Evolutionary conservation across 2,329 filamentous ascomycete genomes (phyloP), one percentile per base, ranked within the genome.

Genomic region (Aspergillus caelatus): DNA sequence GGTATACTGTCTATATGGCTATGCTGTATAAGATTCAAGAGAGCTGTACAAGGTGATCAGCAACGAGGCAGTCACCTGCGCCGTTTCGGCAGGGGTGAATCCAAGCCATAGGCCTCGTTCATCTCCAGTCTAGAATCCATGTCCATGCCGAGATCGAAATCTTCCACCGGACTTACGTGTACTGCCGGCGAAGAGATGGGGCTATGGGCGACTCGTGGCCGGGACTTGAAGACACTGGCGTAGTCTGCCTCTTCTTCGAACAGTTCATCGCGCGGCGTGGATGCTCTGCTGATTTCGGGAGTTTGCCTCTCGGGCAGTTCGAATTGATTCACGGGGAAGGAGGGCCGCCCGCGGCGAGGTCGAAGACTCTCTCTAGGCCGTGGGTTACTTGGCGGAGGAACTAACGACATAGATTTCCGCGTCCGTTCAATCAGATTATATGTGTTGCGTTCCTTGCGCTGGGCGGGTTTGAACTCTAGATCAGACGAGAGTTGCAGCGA

Each of bases 151-250:
- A 74, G 65, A 45, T 70, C 65, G 43, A 70, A 69, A 26, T 67
- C 63, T n/a, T 68, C 71, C 36, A 73, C 64, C 1, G 71, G 70
- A 41, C 70, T 71, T 19, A 77, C 64, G 71, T 79, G 76, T n/a
- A 79, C 76, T 43, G 73, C 73, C 7, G 79, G 78, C 0, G 79
- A 79, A 14, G 74, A 69, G 28, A 88, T 75, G 1, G 93, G 93
- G 75, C 93, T 96, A 12, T 87, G 86, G 67, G 89, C 89, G 68
- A 97, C 88, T 76, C 89, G 91, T 0, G 94, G 94, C 67, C 94
- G 80, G 67, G 91, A 94, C 78, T 89, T 92, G 75, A 97, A 97
- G 1, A 97, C 89, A 30, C 89, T 90, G 63, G 91, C 90, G 76
- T 93, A 91, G 64, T 96, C 92, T 4, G 85, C 83, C 68, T 92